These are phyloP conservation scores for Colletotrichum spaethianum DNA, from an alignment of 2,329 filamentous ascomycete genomes.

Conservation along the genomic window DNA sequence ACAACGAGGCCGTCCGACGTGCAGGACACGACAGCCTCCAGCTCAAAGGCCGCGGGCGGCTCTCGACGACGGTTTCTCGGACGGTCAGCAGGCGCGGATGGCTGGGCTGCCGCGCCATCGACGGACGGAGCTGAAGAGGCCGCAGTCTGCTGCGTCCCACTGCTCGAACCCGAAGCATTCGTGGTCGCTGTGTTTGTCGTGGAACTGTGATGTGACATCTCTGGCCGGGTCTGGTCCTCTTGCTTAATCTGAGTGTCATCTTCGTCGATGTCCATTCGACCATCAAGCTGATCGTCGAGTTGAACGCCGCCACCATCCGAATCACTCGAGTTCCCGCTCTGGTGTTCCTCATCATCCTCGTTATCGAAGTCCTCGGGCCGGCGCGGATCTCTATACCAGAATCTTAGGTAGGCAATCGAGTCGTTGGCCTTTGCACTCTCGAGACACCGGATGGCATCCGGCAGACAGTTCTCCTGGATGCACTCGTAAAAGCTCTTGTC, in stretches of 20 bases:
- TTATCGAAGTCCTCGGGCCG: conserved; percentile 65
- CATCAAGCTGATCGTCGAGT: conserved; percentile 57
- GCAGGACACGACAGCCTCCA: conserved; percentile 93
- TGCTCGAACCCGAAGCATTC: conserved; percentile 29
- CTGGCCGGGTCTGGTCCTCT: conserved; percentile 47
- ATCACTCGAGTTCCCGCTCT: conserved; percentile 54
- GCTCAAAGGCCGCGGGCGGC: conserved; percentile 69
- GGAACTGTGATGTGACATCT: conserved; percentile 35
- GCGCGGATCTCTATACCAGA: conserved; percentile 85
- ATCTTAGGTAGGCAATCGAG: conserved; percentile 90
- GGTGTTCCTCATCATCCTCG: conserved; percentile 57
- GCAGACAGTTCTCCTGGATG: conserved; percentile 82
- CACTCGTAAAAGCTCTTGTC: conserved; percentile 90
- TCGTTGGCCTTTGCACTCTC: conserved; percentile 92
- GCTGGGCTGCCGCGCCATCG: conserved; percentile 18
- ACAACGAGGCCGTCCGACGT: conserved; percentile 91
- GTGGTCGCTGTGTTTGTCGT: conserved; percentile 42
- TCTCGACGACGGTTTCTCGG: conserved; percentile 45
- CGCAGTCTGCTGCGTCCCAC: conserved; percentile 22
- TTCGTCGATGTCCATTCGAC: conserved; percentile 58
- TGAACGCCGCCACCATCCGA: conserved; percentile 63
- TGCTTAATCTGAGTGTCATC: conserved; percentile 53
- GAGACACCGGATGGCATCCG: conserved; percentile 82
- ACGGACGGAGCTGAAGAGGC: conserved; percentile 25
- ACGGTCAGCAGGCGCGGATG: conserved; percentile 35